Evolutionary conservation across 2,329 filamentous ascomycete genomes (phyloP), one percentile per base, ranked within the genome.

Genomic region (Chaetothyriales sp.): DNA sequence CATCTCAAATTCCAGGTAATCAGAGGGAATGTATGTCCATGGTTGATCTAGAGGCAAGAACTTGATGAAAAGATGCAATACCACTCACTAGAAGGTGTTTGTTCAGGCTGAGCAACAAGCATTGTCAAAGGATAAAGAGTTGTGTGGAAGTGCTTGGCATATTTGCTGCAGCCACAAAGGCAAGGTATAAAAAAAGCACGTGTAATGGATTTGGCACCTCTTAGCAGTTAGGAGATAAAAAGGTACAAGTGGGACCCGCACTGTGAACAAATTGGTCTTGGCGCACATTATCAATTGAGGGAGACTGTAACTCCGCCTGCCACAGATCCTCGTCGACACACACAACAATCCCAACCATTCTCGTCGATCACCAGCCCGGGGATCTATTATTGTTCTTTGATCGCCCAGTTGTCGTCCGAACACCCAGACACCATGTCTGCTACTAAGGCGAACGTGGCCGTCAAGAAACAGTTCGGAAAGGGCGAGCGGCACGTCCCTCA

Each of bases 381-480:
- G 8, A 20, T 26, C 43, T 26, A 19, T 12, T n/a, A 20, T 10
- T 20, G 18, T 3, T 45, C 12, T 39, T 39, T 39, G 32, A 39
- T 39, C 32, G 32, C 32, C 32, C 32, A 45, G 19, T 12, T 47
- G 18, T 25, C 6, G 25, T 47, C 45, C 45, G 45, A 47, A 4
- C 45, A 15, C 20, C 8, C 22, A 47, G 67, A 67, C 69, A 73
- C 73, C 69, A 78, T 77, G 78, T 73, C 73, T 71, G 73, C 66
- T 60, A 63, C 64, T 60, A 65, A 66, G 65, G 68, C 60, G 49
- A 59, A 59, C 48, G 52, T 56, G 52, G 48, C 65, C 64, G 76
- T 79, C 75, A 86, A 83, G 69, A 94, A 95, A 86, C 90, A 85
- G 80, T 95, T 95, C 80, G 88, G 88, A 78, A 92, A 92, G 81